Base-by-base conservation (phyloP, 495 filamentous ascomycete species). In the Neurospora sp. region DNA sequence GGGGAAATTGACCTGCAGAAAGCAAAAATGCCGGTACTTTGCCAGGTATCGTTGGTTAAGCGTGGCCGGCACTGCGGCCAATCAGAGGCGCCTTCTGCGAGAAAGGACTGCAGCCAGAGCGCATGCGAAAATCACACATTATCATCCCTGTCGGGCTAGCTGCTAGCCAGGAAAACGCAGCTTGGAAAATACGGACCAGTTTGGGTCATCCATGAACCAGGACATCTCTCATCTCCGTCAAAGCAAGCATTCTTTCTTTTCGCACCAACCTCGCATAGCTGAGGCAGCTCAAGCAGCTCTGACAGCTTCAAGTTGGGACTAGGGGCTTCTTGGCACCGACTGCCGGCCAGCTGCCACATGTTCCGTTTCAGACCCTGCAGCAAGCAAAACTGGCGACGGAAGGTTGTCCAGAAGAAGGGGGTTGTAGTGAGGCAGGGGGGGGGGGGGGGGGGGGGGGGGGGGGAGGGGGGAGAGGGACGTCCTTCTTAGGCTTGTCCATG, bases 381-480 rank as follows among this genome's bases (percentile, higher is more conserved):
- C 54, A 66, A 66, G 54, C 48, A 5, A 59, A 59, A 59, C 48
- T 54, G 48, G 44, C 54, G 18, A 66, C 54, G 23, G 27, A 66
- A 35, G 54, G 72, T 71, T 66, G 40, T 76, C 73, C 54, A 41
- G 54, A 70, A 41, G 31, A 71, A 37, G 40, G 46, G 62, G 39
- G 73, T 74, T 73, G 73, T 76, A 71, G 71, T 48, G 39, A 35
- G 11, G 20, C 40, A 38, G 27, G 38, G 40, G 20, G 70, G 59
- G n/a, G n/a, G n/a, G n/a, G n/a, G n/a, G n/a, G n/a, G n/a, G n/a
- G n/a, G n/a, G n/a, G n/a, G n/a, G n/a, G n/a, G n/a, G n/a, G n/a
- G n/a, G n/a, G n/a, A n/a, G n/a, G n/a, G n/a, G n/a, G n/a, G n/a
- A n/a, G n/a, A n/a, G n/a, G n/a, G n/a, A n/a, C 27, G 27, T 31